A percentile compares a stretch with the other conserved stretches of the same genome.
phyloP scores from a whole-genome alignment of 2,329 filamentous ascomycete species.

The Arthrobotrys sphaeroides region DNA sequence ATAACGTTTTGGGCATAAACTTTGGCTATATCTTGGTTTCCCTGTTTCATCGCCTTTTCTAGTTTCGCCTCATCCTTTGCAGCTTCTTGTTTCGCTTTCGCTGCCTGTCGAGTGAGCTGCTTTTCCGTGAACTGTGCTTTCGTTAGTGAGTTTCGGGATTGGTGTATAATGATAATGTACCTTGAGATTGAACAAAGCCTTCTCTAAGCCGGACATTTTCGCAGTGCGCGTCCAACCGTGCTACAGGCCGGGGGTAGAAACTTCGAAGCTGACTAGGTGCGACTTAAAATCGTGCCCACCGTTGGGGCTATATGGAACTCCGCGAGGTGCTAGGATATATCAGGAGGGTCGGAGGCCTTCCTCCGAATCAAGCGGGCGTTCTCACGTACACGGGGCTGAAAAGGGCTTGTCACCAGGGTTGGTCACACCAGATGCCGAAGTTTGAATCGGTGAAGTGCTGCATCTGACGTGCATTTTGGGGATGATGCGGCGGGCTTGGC shows the following conservation, averaged over 20 bases:
- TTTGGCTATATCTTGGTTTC: conserved; percentile 70
- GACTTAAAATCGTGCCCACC: too few relatives aligned
- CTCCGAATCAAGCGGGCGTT: not conserved
- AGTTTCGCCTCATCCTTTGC: conserved; percentile 70
- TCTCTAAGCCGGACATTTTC: conserved; percentile 71
- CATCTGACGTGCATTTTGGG: not conserved
- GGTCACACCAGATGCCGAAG: not conserved
- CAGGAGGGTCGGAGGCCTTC: too few relatives aligned
- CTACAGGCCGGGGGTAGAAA: not conserved
- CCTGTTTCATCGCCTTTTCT: conserved; percentile 68
- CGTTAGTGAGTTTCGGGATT: conserved; percentile 7
- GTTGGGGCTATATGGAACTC: too few relatives aligned
- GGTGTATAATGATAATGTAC: conserved; percentile 59
- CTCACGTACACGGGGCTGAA: not conserved
- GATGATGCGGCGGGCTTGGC: conserved; percentile 13
- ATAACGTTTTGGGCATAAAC: conserved; percentile 73
- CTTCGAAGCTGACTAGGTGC: too few relatives aligned
- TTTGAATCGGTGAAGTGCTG: not conserved
- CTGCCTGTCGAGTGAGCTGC: conserved; percentile 71
- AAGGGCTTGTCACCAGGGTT: not conserved
- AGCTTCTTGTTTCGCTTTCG: conserved; percentile 71
- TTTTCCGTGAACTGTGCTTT: conserved; percentile 69
- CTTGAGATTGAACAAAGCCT: conserved; percentile 72
- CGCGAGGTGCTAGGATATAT: too few relatives aligned
- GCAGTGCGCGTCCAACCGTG: not conserved